Evolutionary conservation across 768 basidiomycete species (phyloP).

Genomic region (Asterophora parasitica): DNA sequence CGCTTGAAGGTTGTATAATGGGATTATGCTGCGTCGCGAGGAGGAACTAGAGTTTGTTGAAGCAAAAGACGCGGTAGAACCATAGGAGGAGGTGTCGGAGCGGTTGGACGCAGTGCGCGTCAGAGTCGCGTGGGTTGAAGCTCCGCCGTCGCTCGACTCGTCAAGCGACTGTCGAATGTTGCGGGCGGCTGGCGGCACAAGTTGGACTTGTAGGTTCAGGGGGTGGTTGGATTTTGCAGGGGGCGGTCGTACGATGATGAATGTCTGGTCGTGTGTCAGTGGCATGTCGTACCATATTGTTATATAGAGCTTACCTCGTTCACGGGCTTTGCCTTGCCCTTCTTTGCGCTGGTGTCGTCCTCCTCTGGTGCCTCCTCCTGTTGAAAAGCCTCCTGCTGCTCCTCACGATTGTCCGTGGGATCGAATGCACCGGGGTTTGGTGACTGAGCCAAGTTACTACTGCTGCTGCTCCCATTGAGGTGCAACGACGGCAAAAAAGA

Average conservation of each 20-base stretch:
- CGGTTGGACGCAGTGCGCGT: slow-evolving; percentile 53
- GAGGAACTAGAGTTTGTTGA: slow-evolving; percentile 38
- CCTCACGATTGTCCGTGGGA: slow-evolving; percentile 13
- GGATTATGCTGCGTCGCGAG: slow-evolving; percentile 72
- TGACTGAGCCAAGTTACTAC: slow-evolving; percentile 1
- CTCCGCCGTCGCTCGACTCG: slow-evolving; percentile 17
- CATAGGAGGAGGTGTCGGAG: slow-evolving; percentile 45
- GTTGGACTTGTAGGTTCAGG: slow-evolving; percentile 14
- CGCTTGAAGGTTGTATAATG: slow-evolving; percentile 82
- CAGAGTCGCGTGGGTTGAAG: slow-evolving; percentile 20
- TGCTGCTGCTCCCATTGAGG: slow-evolving; percentile 8
- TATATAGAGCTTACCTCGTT: slow-evolving; percentile 39
- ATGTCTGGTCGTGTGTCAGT: slow-evolving; percentile 4
- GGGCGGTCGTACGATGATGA: slow-evolving; percentile 11
- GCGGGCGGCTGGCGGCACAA: slow-evolving; percentile 49
- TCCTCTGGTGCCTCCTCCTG: slow-evolving; percentile 11
- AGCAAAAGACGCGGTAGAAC: slow-evolving; percentile 35
- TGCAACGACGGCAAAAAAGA: slow-evolving; percentile 20
- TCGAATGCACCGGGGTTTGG: slow-evolving; percentile 3
- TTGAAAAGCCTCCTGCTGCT: slow-evolving; percentile 19
- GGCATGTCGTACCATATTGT: slow-evolving; percentile 4
- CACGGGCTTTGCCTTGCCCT: slow-evolving; percentile 38
- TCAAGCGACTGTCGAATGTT: slow-evolving; percentile 46
- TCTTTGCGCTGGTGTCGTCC: slow-evolving; percentile 31
- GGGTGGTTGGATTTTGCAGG: slow-evolving; percentile 11